Evolutionary conservation across 225 moss, liverwort and hornwort species (phyloP), one percentile per base, ranked within the genome.

Genomic region (Polytrichum commune): DNA sequence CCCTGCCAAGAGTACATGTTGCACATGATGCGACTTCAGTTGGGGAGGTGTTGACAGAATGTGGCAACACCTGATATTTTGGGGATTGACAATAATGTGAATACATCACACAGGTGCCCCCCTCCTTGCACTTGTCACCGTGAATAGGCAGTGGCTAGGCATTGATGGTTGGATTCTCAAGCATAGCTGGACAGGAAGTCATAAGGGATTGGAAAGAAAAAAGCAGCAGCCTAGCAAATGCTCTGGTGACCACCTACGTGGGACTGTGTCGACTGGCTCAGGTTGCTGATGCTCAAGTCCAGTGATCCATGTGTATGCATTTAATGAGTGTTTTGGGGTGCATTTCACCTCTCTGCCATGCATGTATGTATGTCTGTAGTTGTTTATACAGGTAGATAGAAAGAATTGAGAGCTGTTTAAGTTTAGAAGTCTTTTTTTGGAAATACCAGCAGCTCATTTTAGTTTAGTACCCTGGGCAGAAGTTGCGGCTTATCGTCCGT

Each of bases 1-100:
- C 70, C 86, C 85, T 73, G 86, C 86, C 62, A 82, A 81, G 78
- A 32, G 77, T 29, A 66, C 79, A 29, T 89, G 88, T 75, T 89
- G 88, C 78, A 69, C 72, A 27, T 89, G 68, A 83, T 65, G 72
- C 35, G 60, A 6, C 54, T 55, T 19, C 32, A 65, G n/a, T 16
- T 18, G 60, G 65, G 62, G 73, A 35, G 33, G 24, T 80, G 73
- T 70, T 58, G 63, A 63, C 62, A 71, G 63, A 72, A 54, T 64
- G 69, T 72, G 70, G 69, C 79, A 78, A 28, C 61, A 67, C 60
- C 67, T 38, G 29, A 62, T 68, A 67, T 71, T 54, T 69, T 75
- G 55, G 54, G 65, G 60, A 66, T 76, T 72, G 65, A 71, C 73
- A 84, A 81, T 84, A 83, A 84, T 70, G 78, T 78, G 33, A 69